Percentiles rank a stretch among this genome's conserved stretches.
Evolutionary conservation across 1,139 yeast species (phyloP).

Genomic region (Zhuliangozyma blackwelliae): DNA sequence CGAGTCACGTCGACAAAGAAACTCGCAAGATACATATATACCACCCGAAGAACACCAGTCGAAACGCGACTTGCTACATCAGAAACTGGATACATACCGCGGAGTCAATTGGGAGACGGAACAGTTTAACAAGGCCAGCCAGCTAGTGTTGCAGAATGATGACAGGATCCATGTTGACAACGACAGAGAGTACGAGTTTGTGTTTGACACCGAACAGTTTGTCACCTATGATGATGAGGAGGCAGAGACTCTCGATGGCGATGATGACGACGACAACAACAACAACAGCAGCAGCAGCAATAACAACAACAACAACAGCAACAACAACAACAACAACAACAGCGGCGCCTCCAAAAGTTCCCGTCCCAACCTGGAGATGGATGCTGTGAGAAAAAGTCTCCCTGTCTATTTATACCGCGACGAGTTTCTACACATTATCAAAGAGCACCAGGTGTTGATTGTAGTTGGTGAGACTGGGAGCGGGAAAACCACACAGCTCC

Average conservation of each 20-base stretch:
- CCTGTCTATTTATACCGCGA: conserved; percentile 73
- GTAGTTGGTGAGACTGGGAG: conserved; percentile 98
- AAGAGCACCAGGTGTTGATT: conserved; percentile 67
- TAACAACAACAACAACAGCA: not conserved
- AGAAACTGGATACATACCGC: conserved; percentile 29
- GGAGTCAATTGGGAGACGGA: conserved; percentile 56
- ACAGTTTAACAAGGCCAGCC: conserved; percentile 51
- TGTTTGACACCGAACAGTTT: conserved; percentile 74
- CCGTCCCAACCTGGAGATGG: conserved; percentile 38
- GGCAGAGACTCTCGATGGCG: conserved; percentile 23
- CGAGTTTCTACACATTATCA: conserved; percentile 59
- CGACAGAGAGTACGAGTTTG: conserved; percentile 63
- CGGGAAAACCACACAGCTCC: conserved; percentile 93
- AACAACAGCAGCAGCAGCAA: not conserved
- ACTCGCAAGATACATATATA: conserved; percentile 24
- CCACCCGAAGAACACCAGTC: conserved; percentile 40
- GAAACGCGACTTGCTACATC: conserved; percentile 33
- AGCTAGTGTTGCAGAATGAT: conserved; percentile 23
- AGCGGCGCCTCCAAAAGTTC: conserved; percentile 9
- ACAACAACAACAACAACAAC: not conserved
- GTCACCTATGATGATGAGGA: conserved; percentile 58
- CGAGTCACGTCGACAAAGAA: conserved; percentile 1
- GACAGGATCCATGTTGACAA: conserved; percentile 46
- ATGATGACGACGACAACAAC: conserved; percentile 2
- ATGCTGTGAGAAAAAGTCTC: conserved; percentile 54